Percentiles rank a stretch among this genome's conserved stretches.
phyloP scores from a whole-genome alignment of 2,329 filamentous ascomycete genomes.

The Aureobasidium sp. region DNA sequence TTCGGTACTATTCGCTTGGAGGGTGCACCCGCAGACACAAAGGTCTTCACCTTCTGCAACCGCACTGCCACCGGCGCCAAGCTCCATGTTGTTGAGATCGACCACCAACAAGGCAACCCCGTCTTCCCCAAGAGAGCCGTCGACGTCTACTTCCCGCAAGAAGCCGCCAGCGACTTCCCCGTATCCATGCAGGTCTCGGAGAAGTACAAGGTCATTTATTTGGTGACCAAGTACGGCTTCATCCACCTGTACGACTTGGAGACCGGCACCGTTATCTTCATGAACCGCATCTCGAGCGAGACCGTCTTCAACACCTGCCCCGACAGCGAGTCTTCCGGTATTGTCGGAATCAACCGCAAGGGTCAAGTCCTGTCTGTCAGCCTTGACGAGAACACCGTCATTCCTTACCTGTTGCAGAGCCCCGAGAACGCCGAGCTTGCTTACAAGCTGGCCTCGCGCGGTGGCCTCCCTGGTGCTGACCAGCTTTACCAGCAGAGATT shows the following conservation, averaged over 20 bases:
- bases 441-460: slow-evolving; percentile 91
- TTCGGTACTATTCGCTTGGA: slow-evolving; percentile 87
- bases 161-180: slow-evolving; percentile 94
- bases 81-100: slow-evolving; percentile 94
- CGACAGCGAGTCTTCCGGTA: slow-evolving; percentile 75
- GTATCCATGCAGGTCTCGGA: slow-evolving; percentile 95
- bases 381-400: slow-evolving; percentile 83
- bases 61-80: slow-evolving; percentile 84
- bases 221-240: slow-evolving; percentile 98
- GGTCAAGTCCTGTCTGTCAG: slow-evolving; percentile 92
- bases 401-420: slow-evolving; percentile 93
- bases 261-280: slow-evolving; percentile 91
- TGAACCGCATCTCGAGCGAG: slow-evolving; percentile 99
- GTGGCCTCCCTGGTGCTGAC: slow-evolving; percentile 87
- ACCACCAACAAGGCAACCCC: slow-evolving; percentile 83
- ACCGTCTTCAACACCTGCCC: slow-evolving; percentile 93
- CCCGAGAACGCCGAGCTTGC: slow-evolving; percentile 88
- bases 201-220: slow-evolving; percentile 93
- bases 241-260: slow-evolving; percentile 98
- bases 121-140: slow-evolving; percentile 92
- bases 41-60: slow-evolving; percentile 94
- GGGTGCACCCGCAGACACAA: slow-evolving; percentile 81
- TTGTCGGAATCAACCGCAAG: slow-evolving; percentile 94
- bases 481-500: slow-evolving; percentile 90
- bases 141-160: slow-evolving; percentile 93